These are phyloP conservation scores for Acanthamoeba sp. DNA, from an alignment of 208 protist species.

Conservation along the genomic window DNA sequence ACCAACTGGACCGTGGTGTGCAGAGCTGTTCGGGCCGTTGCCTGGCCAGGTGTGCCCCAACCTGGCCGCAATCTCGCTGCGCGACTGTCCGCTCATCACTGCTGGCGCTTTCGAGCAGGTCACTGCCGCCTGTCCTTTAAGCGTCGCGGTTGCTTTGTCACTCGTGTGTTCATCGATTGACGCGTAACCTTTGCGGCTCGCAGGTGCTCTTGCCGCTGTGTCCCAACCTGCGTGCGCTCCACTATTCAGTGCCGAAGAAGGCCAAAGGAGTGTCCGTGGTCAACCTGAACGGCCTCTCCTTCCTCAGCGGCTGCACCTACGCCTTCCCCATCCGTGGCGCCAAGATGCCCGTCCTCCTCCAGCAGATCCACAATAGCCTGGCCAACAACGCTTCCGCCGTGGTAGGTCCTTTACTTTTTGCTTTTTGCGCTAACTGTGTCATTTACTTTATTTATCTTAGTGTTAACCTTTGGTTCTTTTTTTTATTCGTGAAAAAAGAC, in stretches of 20 bases:
- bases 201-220: not conserved
- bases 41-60: conserved; percentile 29
- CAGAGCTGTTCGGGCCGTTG: conserved; percentile 22
- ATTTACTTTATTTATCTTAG: no score
- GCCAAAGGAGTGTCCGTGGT: not conserved
- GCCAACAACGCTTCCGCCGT: not conserved
- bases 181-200: no score
- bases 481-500: no score
- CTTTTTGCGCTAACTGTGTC: no score
- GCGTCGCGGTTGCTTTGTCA: not conserved
- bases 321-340: conserved; percentile 15
- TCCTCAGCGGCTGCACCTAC: not conserved
- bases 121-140: not conserved
- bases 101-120: not conserved
- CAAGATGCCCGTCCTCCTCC: not conserved
- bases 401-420: no score
- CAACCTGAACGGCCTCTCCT: conserved; percentile 39
- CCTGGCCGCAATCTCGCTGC: conserved; percentile 4
- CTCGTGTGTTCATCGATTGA: not conserved
- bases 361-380: not conserved
- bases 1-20: not conserved
- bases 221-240: conserved; percentile 12
- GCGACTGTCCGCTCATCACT: not conserved
- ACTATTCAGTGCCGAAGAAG: conserved; percentile 8
- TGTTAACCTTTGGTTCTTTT: no score